phyloP scores from a whole-genome alignment of 179 eudicot genomes.

The Patellifolia procumbens region DNA sequence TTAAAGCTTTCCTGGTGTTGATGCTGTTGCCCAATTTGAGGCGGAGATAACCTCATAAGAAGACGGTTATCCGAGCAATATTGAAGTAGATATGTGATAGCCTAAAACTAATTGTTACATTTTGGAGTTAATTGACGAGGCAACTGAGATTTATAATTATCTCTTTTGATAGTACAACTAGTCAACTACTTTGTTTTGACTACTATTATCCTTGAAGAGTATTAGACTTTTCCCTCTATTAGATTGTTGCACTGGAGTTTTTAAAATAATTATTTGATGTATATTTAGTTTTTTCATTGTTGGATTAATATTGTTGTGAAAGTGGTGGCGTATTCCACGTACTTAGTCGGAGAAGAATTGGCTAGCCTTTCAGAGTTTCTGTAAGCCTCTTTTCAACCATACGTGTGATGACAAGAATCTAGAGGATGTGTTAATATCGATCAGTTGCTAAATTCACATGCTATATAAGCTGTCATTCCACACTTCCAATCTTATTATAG shows the following conservation, averaged over 20 bases:
- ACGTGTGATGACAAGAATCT: background rate
- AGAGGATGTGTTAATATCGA: background rate
- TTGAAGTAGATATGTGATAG: background rate
- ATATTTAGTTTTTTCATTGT: background rate
- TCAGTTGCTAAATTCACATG: background rate
- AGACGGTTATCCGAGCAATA: background rate
- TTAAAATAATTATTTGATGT: too few relatives aligned
- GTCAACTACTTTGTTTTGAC: too few relatives aligned
- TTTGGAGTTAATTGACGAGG: background rate
- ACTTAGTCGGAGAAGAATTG: background rate
- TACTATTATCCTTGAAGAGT: too few relatives aligned
- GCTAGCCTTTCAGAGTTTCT: background rate
- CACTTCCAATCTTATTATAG: background rate
- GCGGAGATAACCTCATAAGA: background rate
- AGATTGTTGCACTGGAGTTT: too few relatives aligned
- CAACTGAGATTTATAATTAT: background rate
- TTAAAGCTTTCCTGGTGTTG: background rate
- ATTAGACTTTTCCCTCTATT: too few relatives aligned
- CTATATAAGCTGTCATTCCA: background rate
- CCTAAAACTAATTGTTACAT: background rate
- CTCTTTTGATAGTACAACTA: background rate
- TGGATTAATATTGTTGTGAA: background rate
- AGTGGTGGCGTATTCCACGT: background rate
- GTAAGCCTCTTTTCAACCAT: background rate
- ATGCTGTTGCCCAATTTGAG: background rate